phyloP scores from a whole-genome alignment of 768 basidiomycete species.

The Pilatotrama ljubarskyi region DNA sequence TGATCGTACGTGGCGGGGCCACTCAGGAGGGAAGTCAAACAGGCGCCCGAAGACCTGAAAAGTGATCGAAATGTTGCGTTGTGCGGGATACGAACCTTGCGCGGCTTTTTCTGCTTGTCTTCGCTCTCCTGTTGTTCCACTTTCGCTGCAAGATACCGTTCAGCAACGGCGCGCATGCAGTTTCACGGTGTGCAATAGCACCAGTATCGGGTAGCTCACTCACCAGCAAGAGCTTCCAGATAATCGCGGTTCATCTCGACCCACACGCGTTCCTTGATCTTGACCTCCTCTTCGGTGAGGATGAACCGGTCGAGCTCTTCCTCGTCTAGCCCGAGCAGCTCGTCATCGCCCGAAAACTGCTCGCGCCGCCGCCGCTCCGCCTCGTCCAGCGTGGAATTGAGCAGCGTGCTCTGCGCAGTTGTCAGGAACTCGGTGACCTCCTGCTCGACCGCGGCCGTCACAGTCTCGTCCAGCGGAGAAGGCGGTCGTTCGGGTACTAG shows the following conservation, averaged over 20 bases:
- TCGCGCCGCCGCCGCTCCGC: constrained; percentile 63
- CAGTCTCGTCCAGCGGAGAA: constrained; percentile 56
- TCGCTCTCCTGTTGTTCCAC: constrained; percentile 49
- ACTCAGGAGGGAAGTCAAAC: constrained; percentile 9
- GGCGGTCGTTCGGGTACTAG: constrained; percentile 5
- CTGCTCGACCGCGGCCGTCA: constrained; percentile 61
- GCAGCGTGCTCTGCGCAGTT: constrained; percentile 57
- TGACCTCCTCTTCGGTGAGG: constrained; percentile 76
- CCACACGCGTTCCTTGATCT: constrained; percentile 89
- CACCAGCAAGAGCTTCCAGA: constrained; percentile 83
- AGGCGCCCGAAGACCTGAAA: constrained; percentile 9
- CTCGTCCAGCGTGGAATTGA: constrained; percentile 64
- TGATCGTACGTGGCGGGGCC: neutral
- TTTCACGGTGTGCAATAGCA: neutral
- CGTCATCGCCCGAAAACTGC: constrained; percentile 50
- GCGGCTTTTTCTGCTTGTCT: constrained; percentile 51
- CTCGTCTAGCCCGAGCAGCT: constrained; percentile 81
- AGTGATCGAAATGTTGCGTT: constrained; percentile 34
- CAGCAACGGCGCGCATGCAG: constrained; percentile 38
- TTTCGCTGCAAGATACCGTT: constrained; percentile 61
- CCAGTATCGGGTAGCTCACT: constrained; percentile 28
- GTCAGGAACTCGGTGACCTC: constrained; percentile 71
- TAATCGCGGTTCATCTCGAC: constrained; percentile 93
- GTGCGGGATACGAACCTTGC: constrained; percentile 71
- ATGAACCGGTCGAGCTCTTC: constrained; percentile 84